phyloP scores from a whole-genome alignment of 106 monocot genomes.

The Ottelia alismoides region DNA sequence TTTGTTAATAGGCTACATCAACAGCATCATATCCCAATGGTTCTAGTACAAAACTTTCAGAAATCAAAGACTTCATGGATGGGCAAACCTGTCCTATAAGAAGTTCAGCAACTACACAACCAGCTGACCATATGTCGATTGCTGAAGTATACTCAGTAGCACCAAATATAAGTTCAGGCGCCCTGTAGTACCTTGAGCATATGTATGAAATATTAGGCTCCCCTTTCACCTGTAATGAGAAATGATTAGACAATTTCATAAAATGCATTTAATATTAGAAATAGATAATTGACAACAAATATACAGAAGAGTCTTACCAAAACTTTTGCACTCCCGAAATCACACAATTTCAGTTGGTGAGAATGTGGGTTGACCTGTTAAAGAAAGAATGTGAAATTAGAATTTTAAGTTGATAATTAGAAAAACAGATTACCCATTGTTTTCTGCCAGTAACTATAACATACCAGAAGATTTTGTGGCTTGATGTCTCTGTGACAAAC shows the following conservation, averaged over 20 bases:
- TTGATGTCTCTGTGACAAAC: slow-evolving; percentile 24
- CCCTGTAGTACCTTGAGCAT: slow-evolving; percentile 20
- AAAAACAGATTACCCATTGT: too few species aligned
- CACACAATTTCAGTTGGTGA: slow-evolving; percentile 19
- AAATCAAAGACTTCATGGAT: too few species aligned
- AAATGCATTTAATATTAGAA: too few species aligned
- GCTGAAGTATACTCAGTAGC: slow-evolving; percentile 22
- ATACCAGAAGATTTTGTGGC: slow-evolving; percentile 23
- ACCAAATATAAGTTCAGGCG: slow-evolving; percentile 24
- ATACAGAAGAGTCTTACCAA: slow-evolving; percentile 14
- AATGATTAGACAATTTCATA: too few species aligned
- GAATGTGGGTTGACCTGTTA: slow-evolving; percentile 20
- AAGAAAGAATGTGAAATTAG: too few species aligned
- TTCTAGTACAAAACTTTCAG: too few species aligned
- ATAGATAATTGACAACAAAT: too few species aligned
- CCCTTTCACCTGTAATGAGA: slow-evolving; percentile 23
- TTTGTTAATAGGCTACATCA: too few species aligned
- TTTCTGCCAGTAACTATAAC: too few species aligned
- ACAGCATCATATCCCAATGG: too few species aligned
- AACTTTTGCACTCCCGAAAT: slow-evolving; percentile 23
- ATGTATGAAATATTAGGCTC: slow-evolving; percentile 23
- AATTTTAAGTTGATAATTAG: too few species aligned
- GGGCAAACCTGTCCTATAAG: slow-evolving; percentile 26
- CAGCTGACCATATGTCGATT: slow-evolving; percentile 21
- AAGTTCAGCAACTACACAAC: slow-evolving; percentile 23